Evolutionary conservation across 257 asterid genomes (phyloP).

Genomic region (Thymus quinquecostatus): DNA sequence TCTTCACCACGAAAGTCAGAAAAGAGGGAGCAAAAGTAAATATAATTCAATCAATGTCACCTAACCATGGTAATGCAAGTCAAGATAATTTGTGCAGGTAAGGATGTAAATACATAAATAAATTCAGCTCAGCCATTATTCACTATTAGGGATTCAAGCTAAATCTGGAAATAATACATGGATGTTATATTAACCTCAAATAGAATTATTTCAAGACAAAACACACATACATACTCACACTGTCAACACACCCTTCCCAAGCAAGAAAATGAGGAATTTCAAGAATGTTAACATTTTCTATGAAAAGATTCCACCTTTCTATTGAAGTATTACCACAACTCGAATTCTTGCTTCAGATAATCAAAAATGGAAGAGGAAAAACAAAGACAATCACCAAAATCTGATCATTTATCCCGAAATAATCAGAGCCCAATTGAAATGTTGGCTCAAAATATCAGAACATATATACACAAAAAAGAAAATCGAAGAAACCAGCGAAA

Average conservation of each 20-base stretch:
- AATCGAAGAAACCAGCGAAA: background rate
- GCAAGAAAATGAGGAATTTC: slow-evolving; percentile 9
- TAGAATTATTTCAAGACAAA: slow-evolving; percentile 12
- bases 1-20: slow-evolving; percentile 42
- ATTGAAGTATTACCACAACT: background rate
- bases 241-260: background rate
- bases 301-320: slow-evolving; percentile 29
- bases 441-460: background rate
- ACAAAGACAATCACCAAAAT: slow-evolving; percentile 2
- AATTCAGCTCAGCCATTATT: slow-evolving; percentile 16
- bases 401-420: slow-evolving; percentile 12
- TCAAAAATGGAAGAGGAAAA: background rate
- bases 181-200: slow-evolving; percentile 6
- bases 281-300: background rate
- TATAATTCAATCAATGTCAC: slow-evolving; percentile 45
- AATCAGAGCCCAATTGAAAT: background rate
- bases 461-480: background rate
- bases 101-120: slow-evolving; percentile 32
- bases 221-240: background rate
- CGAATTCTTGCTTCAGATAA: slow-evolving; percentile 1
- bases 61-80: slow-evolving; percentile 39
- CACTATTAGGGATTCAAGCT: slow-evolving; percentile 1
- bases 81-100: slow-evolving; percentile 22
- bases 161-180: slow-evolving; percentile 5
- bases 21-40: slow-evolving; percentile 22